Percentiles rank a stretch among this genome's conserved stretches.
phyloP scores from a whole-genome alignment of 2,329 filamentous ascomycete species.

The Phaeosphaeria sp. region DNA sequence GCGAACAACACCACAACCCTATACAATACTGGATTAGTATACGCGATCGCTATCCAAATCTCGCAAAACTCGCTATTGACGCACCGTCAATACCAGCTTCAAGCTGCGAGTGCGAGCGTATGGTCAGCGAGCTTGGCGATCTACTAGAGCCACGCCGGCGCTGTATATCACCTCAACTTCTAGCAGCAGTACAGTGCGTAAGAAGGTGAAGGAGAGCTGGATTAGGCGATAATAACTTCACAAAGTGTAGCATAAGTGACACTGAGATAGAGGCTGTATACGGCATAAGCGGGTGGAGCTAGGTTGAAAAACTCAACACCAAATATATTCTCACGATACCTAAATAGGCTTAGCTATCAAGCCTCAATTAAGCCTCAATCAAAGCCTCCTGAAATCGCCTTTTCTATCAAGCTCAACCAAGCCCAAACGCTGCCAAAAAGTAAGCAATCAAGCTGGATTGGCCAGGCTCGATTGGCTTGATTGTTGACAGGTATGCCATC shows the following conservation, averaged over 20 bases:
- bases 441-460: too few relatives aligned
- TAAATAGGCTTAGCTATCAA: conserved; percentile 5
- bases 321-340: not conserved
- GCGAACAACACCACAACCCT: conserved; percentile 1
- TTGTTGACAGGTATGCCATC: not conserved
- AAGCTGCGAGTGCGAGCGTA: too few relatives aligned
- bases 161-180: conserved; percentile 3
- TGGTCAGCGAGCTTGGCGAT: too few relatives aligned
- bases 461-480: not conserved
- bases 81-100: too few relatives aligned
- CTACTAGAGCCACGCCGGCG: too few relatives aligned
- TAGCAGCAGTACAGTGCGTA: conserved; percentile 4
- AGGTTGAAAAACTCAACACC: conserved; percentile 1
- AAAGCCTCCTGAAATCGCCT: too few relatives aligned
- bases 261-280: conserved; percentile 1
- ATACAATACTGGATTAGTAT: conserved; percentile 5
- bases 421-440: too few relatives aligned
- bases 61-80: not conserved
- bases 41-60: conserved; percentile 5
- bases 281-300: not conserved
- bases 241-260: not conserved
- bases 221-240: not conserved
- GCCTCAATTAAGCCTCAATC: not conserved
- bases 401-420: too few relatives aligned
- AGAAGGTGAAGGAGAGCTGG: not conserved